Conservation (phyloP, 1,284 basidiomycete genomes). For the Pseudozyma flocculosa region DNA sequence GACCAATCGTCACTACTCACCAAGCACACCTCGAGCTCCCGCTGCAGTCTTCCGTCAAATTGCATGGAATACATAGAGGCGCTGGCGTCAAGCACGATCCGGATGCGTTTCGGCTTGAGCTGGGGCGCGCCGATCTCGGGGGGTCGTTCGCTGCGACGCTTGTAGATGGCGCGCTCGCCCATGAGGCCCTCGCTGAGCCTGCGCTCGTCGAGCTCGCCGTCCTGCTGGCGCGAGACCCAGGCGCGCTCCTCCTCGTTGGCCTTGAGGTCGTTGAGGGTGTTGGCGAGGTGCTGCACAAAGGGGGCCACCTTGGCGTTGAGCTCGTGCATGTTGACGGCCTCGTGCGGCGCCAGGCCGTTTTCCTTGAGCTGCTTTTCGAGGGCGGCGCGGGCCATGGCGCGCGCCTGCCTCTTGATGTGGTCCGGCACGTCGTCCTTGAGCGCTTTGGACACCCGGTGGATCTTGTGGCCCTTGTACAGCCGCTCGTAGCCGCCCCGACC, state of each 20-base stretch:
- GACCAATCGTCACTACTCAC: background rate
- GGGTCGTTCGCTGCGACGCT: slow-evolving; percentile 50
- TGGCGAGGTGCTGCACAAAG: slow-evolving; percentile 49
- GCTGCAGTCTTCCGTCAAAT: slow-evolving; percentile 52
- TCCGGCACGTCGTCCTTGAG: slow-evolving; percentile 58
- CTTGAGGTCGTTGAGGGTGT: slow-evolving; percentile 55
- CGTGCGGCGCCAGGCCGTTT: slow-evolving; percentile 55
- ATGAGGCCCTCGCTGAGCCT: slow-evolving; percentile 57
- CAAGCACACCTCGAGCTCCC: slow-evolving; percentile 49
- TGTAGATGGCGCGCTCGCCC: slow-evolving; percentile 58
- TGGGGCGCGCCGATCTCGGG: slow-evolving; percentile 56
- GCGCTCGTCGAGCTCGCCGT: slow-evolving; percentile 59
- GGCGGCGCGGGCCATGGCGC: slow-evolving; percentile 58
- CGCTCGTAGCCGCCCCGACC: slow-evolving; percentile 55
- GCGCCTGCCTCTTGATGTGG: slow-evolving; percentile 56
- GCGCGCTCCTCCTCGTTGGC: slow-evolving; percentile 58
- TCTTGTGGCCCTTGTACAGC: slow-evolving; percentile 53
- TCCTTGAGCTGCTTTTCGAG: slow-evolving; percentile 54
- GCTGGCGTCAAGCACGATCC: slow-evolving; percentile 57
- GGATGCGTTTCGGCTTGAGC: slow-evolving; percentile 59
- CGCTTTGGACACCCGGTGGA: slow-evolving; percentile 54
- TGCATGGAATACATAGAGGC: slow-evolving; percentile 57
- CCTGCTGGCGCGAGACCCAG: slow-evolving; percentile 58
- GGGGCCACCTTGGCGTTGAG: slow-evolving; percentile 49
- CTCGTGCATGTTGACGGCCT: slow-evolving; percentile 51